Conservation (phyloP, 805 yeast genomes). For the Sugiyamaella marilandica region DNA sequence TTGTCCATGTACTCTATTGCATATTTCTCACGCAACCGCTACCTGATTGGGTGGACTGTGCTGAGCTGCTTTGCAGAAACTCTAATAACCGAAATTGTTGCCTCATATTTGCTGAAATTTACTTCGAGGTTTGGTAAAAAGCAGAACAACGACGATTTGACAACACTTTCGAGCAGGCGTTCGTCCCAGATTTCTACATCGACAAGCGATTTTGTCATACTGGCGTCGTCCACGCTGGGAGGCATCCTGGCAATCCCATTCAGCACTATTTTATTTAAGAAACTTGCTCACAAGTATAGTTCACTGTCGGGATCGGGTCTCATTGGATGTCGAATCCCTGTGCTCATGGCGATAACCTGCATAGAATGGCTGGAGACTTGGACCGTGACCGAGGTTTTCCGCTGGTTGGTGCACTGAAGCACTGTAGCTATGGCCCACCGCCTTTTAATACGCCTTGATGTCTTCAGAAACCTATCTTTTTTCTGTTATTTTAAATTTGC, state of each 20-base stretch:
- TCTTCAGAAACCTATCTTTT: too few species aligned
- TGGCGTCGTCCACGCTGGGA: background rate
- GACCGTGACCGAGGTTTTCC: background rate
- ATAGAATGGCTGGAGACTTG: conserved; percentile 13
- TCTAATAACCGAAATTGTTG: background rate
- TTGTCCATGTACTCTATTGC: conserved; percentile 4
- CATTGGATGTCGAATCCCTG: background rate
- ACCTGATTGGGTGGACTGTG: background rate
- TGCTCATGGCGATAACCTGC: background rate
- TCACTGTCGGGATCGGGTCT: background rate
- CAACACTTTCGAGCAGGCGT: background rate
- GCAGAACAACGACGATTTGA: background rate
- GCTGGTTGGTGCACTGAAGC: background rate
- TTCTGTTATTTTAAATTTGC: too few species aligned
- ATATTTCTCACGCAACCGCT: background rate
- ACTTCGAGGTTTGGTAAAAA: background rate
- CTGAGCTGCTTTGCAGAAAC: background rate
- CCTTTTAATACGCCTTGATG: too few species aligned
- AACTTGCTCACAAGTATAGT: conserved; percentile 7
- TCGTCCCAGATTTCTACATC: background rate
- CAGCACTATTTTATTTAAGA: conserved; percentile 4
- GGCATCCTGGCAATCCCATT: conserved; percentile 11
- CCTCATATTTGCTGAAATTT: background rate
- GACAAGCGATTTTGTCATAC: background rate
- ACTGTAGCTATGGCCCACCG: too few species aligned